Evolutionary conservation across 371 early-diverging fungal genomes (phyloP).

Genomic region (Lichtheimia ornata): DNA sequence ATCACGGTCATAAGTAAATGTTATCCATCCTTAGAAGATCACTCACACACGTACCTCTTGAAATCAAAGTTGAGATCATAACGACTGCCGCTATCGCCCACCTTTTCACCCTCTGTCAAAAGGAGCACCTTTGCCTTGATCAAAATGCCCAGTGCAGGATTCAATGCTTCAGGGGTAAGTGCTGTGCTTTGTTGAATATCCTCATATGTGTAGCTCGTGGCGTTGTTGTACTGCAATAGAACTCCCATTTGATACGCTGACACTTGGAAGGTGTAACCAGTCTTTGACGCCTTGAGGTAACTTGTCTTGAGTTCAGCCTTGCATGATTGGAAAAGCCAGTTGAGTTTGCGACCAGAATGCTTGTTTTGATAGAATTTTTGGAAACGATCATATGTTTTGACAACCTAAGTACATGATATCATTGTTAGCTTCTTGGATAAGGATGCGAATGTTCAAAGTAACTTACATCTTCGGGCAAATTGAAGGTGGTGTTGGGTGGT

Average conservation of each 20-base stretch:
- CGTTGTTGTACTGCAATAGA: slow-evolving; percentile 81
- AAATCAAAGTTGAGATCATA: slow-evolving; percentile 84
- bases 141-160: slow-evolving; percentile 73
- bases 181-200: slow-evolving; percentile 72
- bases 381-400: slow-evolving; percentile 80
- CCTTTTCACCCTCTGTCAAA: slow-evolving; percentile 48
- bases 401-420: slow-evolving; percentile 41
- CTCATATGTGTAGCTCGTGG: slow-evolving; percentile 61
- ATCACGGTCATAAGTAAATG: background rate
- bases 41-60: slow-evolving; percentile 58
- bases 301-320: slow-evolving; percentile 88
- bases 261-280: slow-evolving; percentile 76
- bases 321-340: slow-evolving; percentile 90
- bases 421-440: background rate
- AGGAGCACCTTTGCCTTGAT: slow-evolving; percentile 81
- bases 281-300: slow-evolving; percentile 70
- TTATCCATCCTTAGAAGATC: background rate
- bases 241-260: slow-evolving; percentile 92
- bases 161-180: slow-evolving; percentile 67
- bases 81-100: slow-evolving; percentile 53
- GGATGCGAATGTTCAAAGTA: background rate
- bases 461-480: slow-evolving; percentile 79
- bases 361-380: slow-evolving; percentile 81
- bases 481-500: slow-evolving; percentile 75
- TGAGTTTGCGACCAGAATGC: slow-evolving; percentile 84